Conservation (phyloP, 805 yeast species). For the Candida tallmaniae region DNA sequence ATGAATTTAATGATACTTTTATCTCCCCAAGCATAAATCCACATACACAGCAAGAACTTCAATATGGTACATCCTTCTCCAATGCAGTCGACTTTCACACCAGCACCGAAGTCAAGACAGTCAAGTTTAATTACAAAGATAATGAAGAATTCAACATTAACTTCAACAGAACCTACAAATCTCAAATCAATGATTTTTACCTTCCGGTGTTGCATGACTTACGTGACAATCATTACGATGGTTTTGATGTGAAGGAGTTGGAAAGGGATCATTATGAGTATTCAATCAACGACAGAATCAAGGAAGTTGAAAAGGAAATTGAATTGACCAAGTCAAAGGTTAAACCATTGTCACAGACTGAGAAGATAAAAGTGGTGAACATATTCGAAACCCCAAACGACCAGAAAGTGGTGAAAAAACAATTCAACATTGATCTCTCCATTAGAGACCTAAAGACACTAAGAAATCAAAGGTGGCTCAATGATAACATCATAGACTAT, state of each 20-base stretch:
- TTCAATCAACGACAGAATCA: conserved; percentile 10
- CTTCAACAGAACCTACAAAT: conserved; percentile 4
- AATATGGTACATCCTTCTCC: conserved; percentile 13
- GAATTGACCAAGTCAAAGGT: conserved; percentile 9
- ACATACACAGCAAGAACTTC: conserved; percentile 2
- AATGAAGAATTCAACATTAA: conserved; percentile 6
- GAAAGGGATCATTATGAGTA: conserved; percentile 1
- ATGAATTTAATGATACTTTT: not conserved
- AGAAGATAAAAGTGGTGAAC: conserved; percentile 10
- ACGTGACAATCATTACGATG: not conserved
- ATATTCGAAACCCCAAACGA: conserved; percentile 11
- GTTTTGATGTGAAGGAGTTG: not conserved
- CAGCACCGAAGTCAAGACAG: conserved; percentile 5
- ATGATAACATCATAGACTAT: conserved; percentile 86
- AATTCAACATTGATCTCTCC: conserved; percentile 49
- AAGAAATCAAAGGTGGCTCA: conserved; percentile 73
- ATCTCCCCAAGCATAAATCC: not conserved
- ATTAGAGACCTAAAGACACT: conserved; percentile 70
- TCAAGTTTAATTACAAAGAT: conserved; percentile 6
- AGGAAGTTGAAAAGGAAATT: conserved; percentile 14
- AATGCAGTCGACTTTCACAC: conserved; percentile 10
- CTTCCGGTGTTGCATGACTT: conserved; percentile 8
- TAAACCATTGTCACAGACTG: conserved; percentile 9
- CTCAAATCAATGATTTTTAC: conserved; percentile 10
- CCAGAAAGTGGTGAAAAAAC: conserved; percentile 10